Evolutionary conservation across 2,329 filamentous ascomycete species (phyloP).

Genomic region (Tolypocladium pustulatum): DNA sequence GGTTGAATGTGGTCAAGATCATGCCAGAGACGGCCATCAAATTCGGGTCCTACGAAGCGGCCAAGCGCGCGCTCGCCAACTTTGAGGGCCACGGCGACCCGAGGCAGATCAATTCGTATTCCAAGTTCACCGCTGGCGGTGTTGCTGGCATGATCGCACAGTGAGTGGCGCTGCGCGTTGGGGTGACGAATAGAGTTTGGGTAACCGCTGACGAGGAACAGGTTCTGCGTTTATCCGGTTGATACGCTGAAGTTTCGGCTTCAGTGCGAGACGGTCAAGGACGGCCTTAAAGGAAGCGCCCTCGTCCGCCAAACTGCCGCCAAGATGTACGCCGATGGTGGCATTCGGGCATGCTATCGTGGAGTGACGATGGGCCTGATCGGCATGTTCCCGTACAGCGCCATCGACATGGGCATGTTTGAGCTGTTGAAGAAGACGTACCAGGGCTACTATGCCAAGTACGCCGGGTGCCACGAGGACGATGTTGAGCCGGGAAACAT

Average conservation of each 20-base stretch:
- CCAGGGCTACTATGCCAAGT: constrained; percentile 57
- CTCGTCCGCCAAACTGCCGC: constrained; percentile 73
- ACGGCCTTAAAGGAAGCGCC: constrained; percentile 71
- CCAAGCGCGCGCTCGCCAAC: constrained; percentile 75
- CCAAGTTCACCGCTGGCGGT: constrained; percentile 85
- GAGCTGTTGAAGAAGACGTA: constrained; percentile 79
- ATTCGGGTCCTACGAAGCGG: constrained; percentile 94
- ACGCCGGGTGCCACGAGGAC: constrained; percentile 65
- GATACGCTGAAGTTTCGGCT: constrained; percentile 76
- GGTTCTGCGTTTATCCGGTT: constrained; percentile 87
- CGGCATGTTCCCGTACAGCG: constrained; percentile 96
- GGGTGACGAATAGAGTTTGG: neutral
- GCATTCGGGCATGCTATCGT: constrained; percentile 71
- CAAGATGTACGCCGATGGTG: constrained; percentile 76
- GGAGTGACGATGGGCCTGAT: constrained; percentile 88
- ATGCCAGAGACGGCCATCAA: constrained; percentile 99
- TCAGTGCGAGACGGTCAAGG: constrained; percentile 88
- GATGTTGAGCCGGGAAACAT: constrained; percentile 75
- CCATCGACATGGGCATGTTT: constrained; percentile 92
- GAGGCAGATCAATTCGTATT: constrained; percentile 66
- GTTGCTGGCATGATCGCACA: constrained; percentile 91
- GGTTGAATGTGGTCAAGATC: constrained; percentile 91
- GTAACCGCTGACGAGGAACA: constrained; percentile 16
- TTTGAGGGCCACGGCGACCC: constrained; percentile 83
- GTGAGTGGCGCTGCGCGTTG: constrained; percentile 33